Percentiles rank a stretch among this genome's conserved stretches.
Conservation (phyloP, 805 yeast genomes). For the Trichomonascus vanleenenianus region DNA sequence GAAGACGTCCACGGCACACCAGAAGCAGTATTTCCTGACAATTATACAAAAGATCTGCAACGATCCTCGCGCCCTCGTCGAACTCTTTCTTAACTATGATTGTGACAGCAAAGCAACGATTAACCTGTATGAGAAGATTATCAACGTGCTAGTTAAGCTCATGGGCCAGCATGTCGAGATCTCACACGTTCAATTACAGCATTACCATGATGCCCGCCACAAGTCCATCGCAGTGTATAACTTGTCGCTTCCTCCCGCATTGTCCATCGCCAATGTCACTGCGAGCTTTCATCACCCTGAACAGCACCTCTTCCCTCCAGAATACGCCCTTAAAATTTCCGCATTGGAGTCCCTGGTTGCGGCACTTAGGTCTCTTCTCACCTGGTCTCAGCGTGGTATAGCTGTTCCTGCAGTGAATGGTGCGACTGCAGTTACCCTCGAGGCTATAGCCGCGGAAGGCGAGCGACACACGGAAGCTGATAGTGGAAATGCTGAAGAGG, state of each 20-base stretch:
- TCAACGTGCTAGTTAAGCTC: conserved; percentile 66
- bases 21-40: conserved; percentile 76
- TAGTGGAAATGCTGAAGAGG: not conserved
- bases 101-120: conserved; percentile 73
- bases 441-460: not conserved
- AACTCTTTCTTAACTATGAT: conserved; percentile 89
- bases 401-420: conserved; percentile 19
- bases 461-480: not conserved
- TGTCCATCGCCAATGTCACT: conserved; percentile 60
- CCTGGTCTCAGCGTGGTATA: conserved; percentile 76
- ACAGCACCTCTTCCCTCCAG: conserved; percentile 45
- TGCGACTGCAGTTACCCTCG: not conserved
- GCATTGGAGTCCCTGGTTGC: conserved; percentile 77
- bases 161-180: conserved; percentile 67
- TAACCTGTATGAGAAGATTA: conserved; percentile 75
- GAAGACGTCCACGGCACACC: conserved; percentile 87
- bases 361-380: conserved; percentile 67
- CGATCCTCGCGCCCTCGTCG: conserved; percentile 87
- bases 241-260: conserved; percentile 62
- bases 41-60: conserved; percentile 76
- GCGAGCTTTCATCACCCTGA: conserved; percentile 31
- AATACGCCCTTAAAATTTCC: conserved; percentile 75
- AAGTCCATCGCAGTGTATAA: conserved; percentile 68
- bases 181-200: conserved; percentile 56
- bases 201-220: conserved; percentile 41